Percentiles rank a stretch among this genome's conserved stretches.
Evolutionary conservation across 1,139 yeast genomes (phyloP).

Genomic region (Pichia sp.): DNA sequence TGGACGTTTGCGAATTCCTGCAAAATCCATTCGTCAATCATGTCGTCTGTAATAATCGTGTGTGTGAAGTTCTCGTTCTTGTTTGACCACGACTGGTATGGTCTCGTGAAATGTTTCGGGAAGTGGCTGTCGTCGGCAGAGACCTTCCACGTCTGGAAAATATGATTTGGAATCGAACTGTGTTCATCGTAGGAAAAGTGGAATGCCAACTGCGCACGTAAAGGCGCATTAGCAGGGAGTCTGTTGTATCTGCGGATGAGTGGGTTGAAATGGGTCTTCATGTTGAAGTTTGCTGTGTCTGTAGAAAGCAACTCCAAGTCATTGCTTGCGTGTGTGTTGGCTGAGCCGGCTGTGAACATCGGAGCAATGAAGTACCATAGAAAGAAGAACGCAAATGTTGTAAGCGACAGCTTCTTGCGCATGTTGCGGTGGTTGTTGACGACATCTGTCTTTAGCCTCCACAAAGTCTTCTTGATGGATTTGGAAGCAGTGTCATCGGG

Average conservation of each 20-base stretch:
- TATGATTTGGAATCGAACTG: conserved; percentile 41
- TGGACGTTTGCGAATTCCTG: conserved; percentile 55
- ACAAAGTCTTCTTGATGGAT: background rate
- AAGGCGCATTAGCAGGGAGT: conserved; percentile 30
- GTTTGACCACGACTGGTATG: conserved; percentile 50
- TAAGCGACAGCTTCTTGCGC: background rate
- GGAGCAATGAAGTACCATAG: conserved; percentile 1
- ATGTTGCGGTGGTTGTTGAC: conserved; percentile 1
- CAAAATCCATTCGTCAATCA: conserved; percentile 32
- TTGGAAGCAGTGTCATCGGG: conserved; percentile 1
- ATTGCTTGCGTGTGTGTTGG: background rate
- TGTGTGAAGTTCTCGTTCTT: conserved; percentile 58
- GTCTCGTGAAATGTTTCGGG: conserved; percentile 43
- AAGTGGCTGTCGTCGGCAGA: conserved; percentile 48
- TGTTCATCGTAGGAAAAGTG: conserved; percentile 69
- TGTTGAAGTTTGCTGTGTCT: conserved; percentile 3
- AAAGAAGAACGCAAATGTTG: background rate
- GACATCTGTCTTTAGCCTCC: background rate
- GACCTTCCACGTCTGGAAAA: conserved; percentile 97
- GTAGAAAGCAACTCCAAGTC: background rate
- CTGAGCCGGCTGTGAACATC: background rate
- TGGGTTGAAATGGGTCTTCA: conserved; percentile 9
- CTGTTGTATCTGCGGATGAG: conserved; percentile 4
- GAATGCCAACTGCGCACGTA: conserved; percentile 56
- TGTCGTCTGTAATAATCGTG: conserved; percentile 51